A percentile compares a stretch with the other conserved stretches of the same genome.
Evolutionary conservation across 73 alveolate genomes (phyloP).

Genomic region (Urostyla sp.): DNA sequence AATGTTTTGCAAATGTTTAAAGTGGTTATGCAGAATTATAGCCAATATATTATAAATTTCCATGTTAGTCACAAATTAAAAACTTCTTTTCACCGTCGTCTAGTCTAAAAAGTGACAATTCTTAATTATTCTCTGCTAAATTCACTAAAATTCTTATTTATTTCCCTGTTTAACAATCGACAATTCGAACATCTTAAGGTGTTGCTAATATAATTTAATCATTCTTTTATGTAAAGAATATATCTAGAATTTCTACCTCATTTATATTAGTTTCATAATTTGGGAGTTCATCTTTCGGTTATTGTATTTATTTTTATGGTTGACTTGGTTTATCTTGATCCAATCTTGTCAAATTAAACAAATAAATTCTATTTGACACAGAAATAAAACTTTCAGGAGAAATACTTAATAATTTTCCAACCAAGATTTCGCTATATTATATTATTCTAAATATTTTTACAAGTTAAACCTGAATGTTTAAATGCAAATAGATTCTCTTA

Average conservation of each 20-base stretch:
- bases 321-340: constrained; percentile 47
- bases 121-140: constrained; percentile 42
- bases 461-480: constrained; percentile 53
- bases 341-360: constrained; percentile 39
- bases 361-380: constrained; percentile 59
- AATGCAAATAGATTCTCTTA: constrained; percentile 27
- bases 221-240: constrained; percentile 8
- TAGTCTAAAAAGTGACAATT: constrained; percentile 22
- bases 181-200: constrained; percentile 48
- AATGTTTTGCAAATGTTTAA: neutral
- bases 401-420: constrained; percentile 34
- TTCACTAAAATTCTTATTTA: constrained; percentile 38
- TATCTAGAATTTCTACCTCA: constrained; percentile 44
- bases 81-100: constrained; percentile 57
- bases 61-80: constrained; percentile 52
- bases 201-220: constrained; percentile 41
- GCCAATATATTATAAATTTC: constrained; percentile 39
- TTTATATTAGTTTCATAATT: neutral
- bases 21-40: constrained; percentile 43
- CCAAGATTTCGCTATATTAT: constrained; percentile 18
- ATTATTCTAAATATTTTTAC: neutral
- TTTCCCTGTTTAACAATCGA: constrained; percentile 46
- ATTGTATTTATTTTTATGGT: neutral
- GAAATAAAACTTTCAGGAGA: constrained; percentile 38
- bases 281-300: neutral